Percentiles rank a stretch among this genome's conserved stretches.
These are phyloP conservation scores for Verticillium zaregamsianum DNA, from an alignment of 2,329 filamentous ascomycete genomes.

Conservation along the genomic window DNA sequence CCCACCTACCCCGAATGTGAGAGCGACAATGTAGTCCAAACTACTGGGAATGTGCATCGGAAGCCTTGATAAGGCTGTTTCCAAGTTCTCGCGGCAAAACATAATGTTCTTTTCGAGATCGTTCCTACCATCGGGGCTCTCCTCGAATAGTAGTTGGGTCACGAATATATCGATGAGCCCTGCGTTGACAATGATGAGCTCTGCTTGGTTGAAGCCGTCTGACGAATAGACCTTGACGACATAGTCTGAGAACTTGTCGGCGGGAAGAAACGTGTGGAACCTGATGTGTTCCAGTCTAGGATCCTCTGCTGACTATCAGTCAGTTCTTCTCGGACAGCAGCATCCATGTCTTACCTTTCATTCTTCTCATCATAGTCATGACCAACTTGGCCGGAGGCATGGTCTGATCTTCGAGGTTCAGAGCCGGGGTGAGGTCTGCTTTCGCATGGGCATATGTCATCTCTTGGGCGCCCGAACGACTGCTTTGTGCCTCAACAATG, in stretches of 20 bases:
- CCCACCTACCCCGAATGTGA: constrained; percentile 14
- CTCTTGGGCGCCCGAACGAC: constrained; percentile 5
- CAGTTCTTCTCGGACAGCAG: not conserved
- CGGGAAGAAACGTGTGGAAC: constrained; percentile 1
- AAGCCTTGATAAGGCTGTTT: constrained; percentile 15
- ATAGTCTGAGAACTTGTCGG: constrained; percentile 12
- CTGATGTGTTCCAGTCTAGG: constrained; percentile 1
- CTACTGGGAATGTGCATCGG: constrained; percentile 15
- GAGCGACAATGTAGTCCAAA: constrained; percentile 11
- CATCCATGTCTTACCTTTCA: not conserved
- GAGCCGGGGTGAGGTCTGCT: not conserved
- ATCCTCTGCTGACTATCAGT: not conserved
- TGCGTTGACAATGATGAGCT: constrained; percentile 16
- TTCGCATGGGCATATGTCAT: not conserved
- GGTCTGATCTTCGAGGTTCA: constrained; percentile 3
- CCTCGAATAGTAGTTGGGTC: constrained; percentile 12
- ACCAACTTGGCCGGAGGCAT: constrained; percentile 12
- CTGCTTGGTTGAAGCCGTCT: constrained; percentile 9
- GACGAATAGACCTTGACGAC: constrained; percentile 16
- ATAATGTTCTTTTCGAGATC: constrained; percentile 10
- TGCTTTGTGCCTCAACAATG: constrained; percentile 9
- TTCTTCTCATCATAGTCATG: constrained; percentile 9
- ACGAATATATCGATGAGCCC: constrained; percentile 11
- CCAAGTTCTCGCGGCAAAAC: constrained; percentile 14
- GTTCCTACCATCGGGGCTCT: constrained; percentile 2